These are phyloP conservation scores for Earliella scabrosa DNA, from an alignment of 1,284 basidiomycete genomes.

Conservation along the genomic window DNA sequence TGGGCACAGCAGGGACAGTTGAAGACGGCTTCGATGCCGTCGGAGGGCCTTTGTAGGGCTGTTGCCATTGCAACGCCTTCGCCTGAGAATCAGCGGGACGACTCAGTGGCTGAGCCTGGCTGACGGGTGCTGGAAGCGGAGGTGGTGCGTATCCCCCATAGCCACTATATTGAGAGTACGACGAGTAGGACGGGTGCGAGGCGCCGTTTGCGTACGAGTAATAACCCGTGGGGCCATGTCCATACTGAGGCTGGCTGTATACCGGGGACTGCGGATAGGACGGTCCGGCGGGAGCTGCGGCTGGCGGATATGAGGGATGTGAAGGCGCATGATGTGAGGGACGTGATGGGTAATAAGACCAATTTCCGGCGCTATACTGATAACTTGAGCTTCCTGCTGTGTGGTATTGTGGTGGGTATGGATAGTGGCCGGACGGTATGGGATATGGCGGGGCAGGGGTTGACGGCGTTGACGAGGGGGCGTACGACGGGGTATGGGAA, in stretches of 20 bases:
- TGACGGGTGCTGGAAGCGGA: conserved; percentile 7
- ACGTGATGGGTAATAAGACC: neutral
- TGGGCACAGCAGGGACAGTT: conserved; percentile 1
- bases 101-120: neutral
- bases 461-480: conserved; percentile 11
- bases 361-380: conserved; percentile 16
- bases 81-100: neutral
- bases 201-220: neutral
- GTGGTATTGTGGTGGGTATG: conserved; percentile 1
- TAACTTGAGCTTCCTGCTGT: conserved; percentile 27
- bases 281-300: conserved; percentile 1
- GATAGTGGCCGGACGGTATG: neutral
- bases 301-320: neutral
- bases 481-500: conserved; percentile 13
- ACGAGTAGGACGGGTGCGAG: conserved; percentile 4
- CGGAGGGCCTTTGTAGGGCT: conserved; percentile 30
- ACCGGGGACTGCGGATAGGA: neutral
- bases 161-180: conserved; percentile 19
- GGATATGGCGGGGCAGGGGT: neutral
- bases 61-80: conserved; percentile 30
- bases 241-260: conserved; percentile 2
- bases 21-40: conserved; percentile 2
- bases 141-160: conserved; percentile 8
- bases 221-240: neutral
- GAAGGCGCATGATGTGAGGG: too few species aligned